Evolutionary conservation across 495 filamentous ascomycete species (phyloP), one percentile per base, ranked within the genome.

Genomic region (Neurospora hispaniola): DNA sequence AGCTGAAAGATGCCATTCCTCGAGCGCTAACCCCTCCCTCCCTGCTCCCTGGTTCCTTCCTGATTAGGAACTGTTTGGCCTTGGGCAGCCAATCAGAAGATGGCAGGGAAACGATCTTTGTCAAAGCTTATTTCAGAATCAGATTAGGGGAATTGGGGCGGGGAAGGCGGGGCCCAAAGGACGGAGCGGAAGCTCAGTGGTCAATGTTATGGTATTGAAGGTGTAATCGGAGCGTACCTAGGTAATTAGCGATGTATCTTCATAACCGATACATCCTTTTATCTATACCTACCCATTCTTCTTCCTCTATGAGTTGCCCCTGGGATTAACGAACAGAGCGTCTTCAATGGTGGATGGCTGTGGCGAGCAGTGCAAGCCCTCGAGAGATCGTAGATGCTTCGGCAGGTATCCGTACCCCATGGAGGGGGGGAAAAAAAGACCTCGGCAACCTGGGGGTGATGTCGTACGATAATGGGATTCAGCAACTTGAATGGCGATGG

Each of bases 1-100:
- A 35, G 35, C 1, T 5, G 31, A 62, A 5, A 66, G 14, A 66
- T 66, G 54, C 54, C 6, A 9, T 62, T 31, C 54, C 2, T 18
- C 2, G 12, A 35, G 4, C 7, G 23, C 54, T 31, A 35, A 14
- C 54, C 54, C 20, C 54, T 9, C 6, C 5, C 6, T 35, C 54
- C 54, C 27, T 62, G 76, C 42, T 69, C 31, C 38, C 14, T 43
- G 54, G 54, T 71, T 74, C 77, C 77, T 77, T 71, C 77, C 77
- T 69, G 73, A 77, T 78, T 77, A 73, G 77, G 77, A 78, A 77
- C 70, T 72, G 59, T 41, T 20, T 39, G 27, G 69, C 42, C 72
- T 20, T n/a, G 5, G 54, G 18, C 44, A 73, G 66, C 77, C 77
- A 69, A 78, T 78, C 69, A 62, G 14, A 66, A 7, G 12, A 18